Evolutionary conservation across 768 basidiomycete species (phyloP).

Genomic region (Coprinellus aureogranulatus): DNA sequence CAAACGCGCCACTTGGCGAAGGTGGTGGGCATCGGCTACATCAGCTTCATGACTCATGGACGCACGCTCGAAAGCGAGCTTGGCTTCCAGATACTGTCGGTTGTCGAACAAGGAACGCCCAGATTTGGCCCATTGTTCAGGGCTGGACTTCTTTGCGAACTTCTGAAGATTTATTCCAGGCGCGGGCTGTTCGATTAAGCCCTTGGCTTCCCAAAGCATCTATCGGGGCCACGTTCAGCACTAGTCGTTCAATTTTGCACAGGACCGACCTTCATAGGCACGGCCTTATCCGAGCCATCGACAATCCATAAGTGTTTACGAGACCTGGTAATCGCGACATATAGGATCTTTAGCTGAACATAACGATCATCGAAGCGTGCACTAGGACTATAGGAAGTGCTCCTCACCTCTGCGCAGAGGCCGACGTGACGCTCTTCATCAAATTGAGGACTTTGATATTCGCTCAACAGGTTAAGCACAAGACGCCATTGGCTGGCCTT

Average conservation of each 20-base stretch:
- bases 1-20: conserved; percentile 51
- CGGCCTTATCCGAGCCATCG: conserved; percentile 54
- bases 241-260: neutral
- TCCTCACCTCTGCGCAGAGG: conserved; percentile 55
- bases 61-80: conserved; percentile 38
- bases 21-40: conserved; percentile 51
- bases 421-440: conserved; percentile 50
- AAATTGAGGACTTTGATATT: conserved; percentile 35
- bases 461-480: conserved; percentile 42
- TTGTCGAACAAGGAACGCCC: conserved; percentile 37
- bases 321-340: conserved; percentile 71
- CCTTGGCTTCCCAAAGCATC: conserved; percentile 49
- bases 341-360: conserved; percentile 59
- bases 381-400: neutral
- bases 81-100: conserved; percentile 51
- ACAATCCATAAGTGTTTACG: conserved; percentile 70
- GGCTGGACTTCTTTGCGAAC: conserved; percentile 52
- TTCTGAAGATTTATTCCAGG: conserved; percentile 49
- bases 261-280: conserved; percentile 54
- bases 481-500: conserved; percentile 58
- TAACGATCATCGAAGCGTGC: neutral
- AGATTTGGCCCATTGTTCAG: conserved; percentile 35
- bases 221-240: conserved; percentile 18
- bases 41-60: conserved; percentile 38
- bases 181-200: conserved; percentile 46